Base-by-base conservation (phyloP, 805 yeast genomes). In the Candida michaelii region DNA sequence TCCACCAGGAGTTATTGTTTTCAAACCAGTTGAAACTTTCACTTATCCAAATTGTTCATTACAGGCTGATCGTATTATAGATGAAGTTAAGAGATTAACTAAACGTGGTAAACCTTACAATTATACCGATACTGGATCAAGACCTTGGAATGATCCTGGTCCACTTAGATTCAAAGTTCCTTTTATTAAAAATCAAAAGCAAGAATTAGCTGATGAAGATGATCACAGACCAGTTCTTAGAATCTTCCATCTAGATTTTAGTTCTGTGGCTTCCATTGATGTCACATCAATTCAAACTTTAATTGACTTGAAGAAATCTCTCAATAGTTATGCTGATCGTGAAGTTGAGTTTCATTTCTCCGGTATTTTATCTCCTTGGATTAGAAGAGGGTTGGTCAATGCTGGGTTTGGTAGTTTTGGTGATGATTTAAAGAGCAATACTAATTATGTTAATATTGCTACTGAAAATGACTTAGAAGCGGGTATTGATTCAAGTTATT, bases 131-230 rank as follows among this genome's bases (percentile, higher is more conserved):
- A 50, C 67, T n/a, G 80, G 85, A 32, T 83, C 83, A 43, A 76
- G 89, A 49, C 90, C 96, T 14, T 90, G 97, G 96, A 89, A 89
- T 59, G 91, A 89, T 56, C 89, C 89, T 13, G 95, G 95, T 49
- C 86, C 74, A 30, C 65, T 74, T 47, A 59, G 55, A 34, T 63
- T 70, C 59, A 61, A 52, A 5, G 51, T 69, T 9, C 69, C 66
- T 13, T 65, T 59, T 46, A n/a, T 48, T 14, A 36, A 45, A 39
- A 29, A 39, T 4, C 27, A 35, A 13, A 31, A 16, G 16, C 48
- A 44, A 6, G 46, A 47, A 38, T 37, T 16, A 6, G 52, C 46
- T 8, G 49, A 40, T 4, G 52, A 45, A 4, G 59, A 53, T 8
- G 67, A 85, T 50, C 54, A 62, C 1, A 74, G 91, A 54, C 96